phyloP scores from a whole-genome alignment of 192 early-diverging fungal species.

The Entomortierella chlamydospora region DNA sequence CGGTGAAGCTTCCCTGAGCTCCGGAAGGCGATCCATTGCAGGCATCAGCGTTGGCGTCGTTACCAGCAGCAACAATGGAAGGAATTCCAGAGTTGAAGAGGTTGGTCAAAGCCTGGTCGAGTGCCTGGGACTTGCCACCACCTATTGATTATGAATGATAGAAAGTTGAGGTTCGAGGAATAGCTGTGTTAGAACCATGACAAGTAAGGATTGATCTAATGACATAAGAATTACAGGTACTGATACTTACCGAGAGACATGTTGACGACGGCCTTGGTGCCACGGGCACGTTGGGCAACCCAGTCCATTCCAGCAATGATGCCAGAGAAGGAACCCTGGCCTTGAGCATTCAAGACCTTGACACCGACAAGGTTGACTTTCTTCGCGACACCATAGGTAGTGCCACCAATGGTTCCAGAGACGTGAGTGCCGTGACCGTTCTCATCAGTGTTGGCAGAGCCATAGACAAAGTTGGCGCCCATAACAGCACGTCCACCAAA shows the following conservation, averaged over 20 bases:
- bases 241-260: conserved; percentile 26
- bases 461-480: conserved; percentile 57
- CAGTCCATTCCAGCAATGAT: conserved; percentile 55
- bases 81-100: conserved; percentile 59
- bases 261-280: conserved; percentile 41
- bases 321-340: conserved; percentile 56
- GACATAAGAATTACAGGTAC: too few species aligned
- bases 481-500: conserved; percentile 64
- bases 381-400: conserved; percentile 81
- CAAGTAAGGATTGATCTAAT: background rate
- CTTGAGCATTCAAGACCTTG: conserved; percentile 61
- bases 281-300: conserved; percentile 22
- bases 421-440: conserved; percentile 67
- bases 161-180: background rate
- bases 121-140: conserved; percentile 21
- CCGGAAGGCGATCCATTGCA: conserved; percentile 62
- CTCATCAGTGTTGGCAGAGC: conserved; percentile 53
- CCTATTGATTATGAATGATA: background rate
- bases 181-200: background rate
- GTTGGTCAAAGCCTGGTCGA: conserved; percentile 36
- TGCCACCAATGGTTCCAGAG: conserved; percentile 61
- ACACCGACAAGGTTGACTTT: conserved; percentile 76
- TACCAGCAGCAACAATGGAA: conserved; percentile 73
- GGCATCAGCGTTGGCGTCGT: conserved; percentile 63
- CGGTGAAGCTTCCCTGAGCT: conserved; percentile 56